Base-by-base conservation (phyloP, 805 yeast genomes). In the Tetrapisispora nanseiensis region DNA sequence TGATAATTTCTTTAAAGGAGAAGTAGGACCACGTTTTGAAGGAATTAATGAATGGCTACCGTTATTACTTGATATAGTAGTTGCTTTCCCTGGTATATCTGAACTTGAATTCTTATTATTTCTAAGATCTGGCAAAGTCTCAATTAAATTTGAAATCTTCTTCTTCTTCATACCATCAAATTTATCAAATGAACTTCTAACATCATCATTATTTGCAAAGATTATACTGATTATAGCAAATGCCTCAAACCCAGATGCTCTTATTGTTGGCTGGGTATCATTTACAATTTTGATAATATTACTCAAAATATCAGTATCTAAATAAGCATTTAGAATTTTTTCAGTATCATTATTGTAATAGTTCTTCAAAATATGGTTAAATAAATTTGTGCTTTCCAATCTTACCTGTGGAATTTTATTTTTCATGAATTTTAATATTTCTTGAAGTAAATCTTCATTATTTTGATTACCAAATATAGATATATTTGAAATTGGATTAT, bases 381-480 rank as follows among this genome's bases (percentile, higher is more conserved):
- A 65, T 51, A 72, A 83, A 48, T 71, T 74, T 8, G 82, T 70
- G n/a, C 82, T 63, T 41, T 86, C 86, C 39, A 81, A 72, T 54
- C 80, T 80, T 23, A 86, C 76, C 54, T 79, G 92, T 0, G 97
- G 97, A 1, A 85, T 83, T 61, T 84, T 86, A 28, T 84, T 86
- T 32, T 67, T 69, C 75, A 83, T 71, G 29, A 75, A 77, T 20
- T 65, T 70, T 9, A 83, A 47, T 0, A 79, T 66, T 3, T 76
- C 80, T 18, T 80, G 84, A 31, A 83, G 59, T 29, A 76, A 82
- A 30, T 60, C 63, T 30, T 57, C 57, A 37, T 54, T 50, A n/a
- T 36, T 43, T 35, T 24, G 38, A 24, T 23, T 35, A 3, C 19
- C 19, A 24, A 3, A 10, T 24, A 18, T 35, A 9, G 38, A 24